Evolutionary conservation across 345 rosid genomes (phyloP).

Genomic region (Citrus medica): DNA sequence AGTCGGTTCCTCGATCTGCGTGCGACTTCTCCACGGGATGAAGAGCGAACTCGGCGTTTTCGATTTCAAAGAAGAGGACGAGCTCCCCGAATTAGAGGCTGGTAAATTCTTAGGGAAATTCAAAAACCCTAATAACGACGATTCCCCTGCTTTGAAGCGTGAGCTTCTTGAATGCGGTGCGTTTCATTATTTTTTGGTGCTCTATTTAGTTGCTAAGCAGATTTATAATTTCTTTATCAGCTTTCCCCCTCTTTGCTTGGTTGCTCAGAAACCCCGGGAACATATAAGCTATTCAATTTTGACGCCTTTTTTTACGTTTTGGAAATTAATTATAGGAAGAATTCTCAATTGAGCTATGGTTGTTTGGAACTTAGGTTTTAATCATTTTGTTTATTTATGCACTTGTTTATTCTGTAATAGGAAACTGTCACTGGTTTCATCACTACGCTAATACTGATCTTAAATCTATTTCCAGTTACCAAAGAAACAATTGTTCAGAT

Average conservation of each 20-base stretch:
- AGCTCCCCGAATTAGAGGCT: slow-evolving; percentile 45
- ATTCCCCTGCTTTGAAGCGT: slow-evolving; percentile 36
- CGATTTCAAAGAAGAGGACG: slow-evolving; percentile 77
- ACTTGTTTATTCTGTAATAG: background rate
- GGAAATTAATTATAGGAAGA: slow-evolving; percentile 3
- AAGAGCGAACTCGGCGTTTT: slow-evolving; percentile 48
- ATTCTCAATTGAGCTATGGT: background rate
- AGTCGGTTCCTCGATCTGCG: slow-evolving; percentile 13
- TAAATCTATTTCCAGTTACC: slow-evolving; percentile 34
- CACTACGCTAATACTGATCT: background rate
- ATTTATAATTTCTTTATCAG: background rate
- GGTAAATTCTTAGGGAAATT: slow-evolving; percentile 44
- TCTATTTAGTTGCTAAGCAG: background rate
- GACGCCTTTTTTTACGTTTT: background rate
- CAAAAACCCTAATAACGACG: slow-evolving; percentile 55
- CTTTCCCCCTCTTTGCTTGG: background rate
- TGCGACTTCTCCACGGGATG: slow-evolving; percentile 31
- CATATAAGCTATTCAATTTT: background rate
- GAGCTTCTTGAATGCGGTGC: slow-evolving; percentile 52
- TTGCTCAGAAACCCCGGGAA: slow-evolving; percentile 2
- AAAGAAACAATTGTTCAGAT: slow-evolving; percentile 28
- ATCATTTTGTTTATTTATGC: background rate
- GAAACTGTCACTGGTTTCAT: background rate
- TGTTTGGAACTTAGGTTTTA: background rate
- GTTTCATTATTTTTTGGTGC: slow-evolving; percentile 14